A percentile compares a stretch with the other conserved stretches of the same genome.
Evolutionary conservation across 1,284 basidiomycete species (phyloP).

Genomic region (Sporisorium graminicola): DNA sequence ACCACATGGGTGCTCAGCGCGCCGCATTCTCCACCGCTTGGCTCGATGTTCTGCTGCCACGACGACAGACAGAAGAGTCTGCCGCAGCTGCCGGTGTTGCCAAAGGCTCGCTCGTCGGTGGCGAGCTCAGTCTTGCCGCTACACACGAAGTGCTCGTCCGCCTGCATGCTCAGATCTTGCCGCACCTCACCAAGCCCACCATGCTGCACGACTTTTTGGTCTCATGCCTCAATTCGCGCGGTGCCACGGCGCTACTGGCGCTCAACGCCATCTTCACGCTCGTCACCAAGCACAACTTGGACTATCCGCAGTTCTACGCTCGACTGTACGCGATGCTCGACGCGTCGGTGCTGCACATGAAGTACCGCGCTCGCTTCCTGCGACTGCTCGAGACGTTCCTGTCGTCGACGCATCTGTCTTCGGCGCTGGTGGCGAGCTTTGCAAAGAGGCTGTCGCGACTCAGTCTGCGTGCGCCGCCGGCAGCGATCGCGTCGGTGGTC

Average conservation of each 20-base stretch:
- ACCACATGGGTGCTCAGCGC: conserved; percentile 79
- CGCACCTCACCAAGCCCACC: conserved; percentile 79
- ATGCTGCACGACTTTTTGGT: conserved; percentile 95
- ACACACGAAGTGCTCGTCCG: conserved; percentile 79
- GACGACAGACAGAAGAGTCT: conserved; percentile 21
- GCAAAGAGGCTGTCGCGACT: conserved; percentile 89
- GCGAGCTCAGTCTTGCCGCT: conserved; percentile 72
- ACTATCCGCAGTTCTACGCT: conserved; percentile 95
- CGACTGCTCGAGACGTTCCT: conserved; percentile 90
- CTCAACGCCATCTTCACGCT: conserved; percentile 91
- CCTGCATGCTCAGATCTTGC: conserved; percentile 86
- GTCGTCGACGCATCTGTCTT: conserved; percentile 89
- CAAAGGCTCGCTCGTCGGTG: conserved; percentile 64
- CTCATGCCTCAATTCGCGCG: conserved; percentile 78
- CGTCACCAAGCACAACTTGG: conserved; percentile 92
- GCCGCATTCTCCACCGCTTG: conserved; percentile 83
- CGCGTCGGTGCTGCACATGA: conserved; percentile 84
- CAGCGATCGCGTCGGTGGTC: conserved; percentile 88
- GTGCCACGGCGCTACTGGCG: conserved; percentile 87
- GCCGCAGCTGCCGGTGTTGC: conserved; percentile 14
- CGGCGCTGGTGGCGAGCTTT: conserved; percentile 90
- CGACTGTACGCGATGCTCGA: conserved; percentile 87
- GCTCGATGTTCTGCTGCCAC: conserved; percentile 78
- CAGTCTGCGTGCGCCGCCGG: conserved; percentile 86
- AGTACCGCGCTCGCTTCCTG: conserved; percentile 94